phyloP scores from a whole-genome alignment of 2,329 filamentous ascomycete species.

The Macrophomina tecta region DNA sequence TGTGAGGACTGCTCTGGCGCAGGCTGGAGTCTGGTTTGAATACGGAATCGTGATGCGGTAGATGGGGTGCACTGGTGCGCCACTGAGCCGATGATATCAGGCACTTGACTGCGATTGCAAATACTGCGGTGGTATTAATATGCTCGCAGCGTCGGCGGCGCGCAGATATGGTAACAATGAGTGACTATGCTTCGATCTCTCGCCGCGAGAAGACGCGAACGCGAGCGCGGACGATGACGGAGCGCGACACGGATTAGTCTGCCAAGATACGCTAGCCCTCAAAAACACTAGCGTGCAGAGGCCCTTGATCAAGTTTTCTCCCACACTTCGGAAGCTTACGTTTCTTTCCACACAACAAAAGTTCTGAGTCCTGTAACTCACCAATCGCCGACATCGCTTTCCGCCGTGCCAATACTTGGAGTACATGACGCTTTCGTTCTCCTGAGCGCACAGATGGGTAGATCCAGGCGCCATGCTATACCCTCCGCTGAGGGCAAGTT shows the following conservation, averaged over 20 bases:
- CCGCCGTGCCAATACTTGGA: conserved; percentile 1
- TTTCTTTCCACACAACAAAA: neutral
- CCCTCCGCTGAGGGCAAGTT: too few species aligned
- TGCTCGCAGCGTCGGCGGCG: neutral
- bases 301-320: conserved; percentile 19
- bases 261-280: neutral
- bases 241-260: conserved; percentile 5
- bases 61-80: too few species aligned
- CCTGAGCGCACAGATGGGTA: too few species aligned
- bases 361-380: neutral
- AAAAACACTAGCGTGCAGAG: neutral
- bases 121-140: too few species aligned
- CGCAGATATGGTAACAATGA: neutral
- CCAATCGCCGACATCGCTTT: neutral
- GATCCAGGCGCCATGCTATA: too few species aligned
- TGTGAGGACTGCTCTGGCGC: neutral
- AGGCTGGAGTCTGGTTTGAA: too few species aligned
- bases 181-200: neutral
- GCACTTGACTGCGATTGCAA: too few species aligned
- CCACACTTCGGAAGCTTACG: neutral
- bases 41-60: too few species aligned
- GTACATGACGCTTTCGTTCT: conserved; percentile 6
- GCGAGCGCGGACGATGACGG: neutral
- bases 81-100: too few species aligned
- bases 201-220: neutral